These are phyloP conservation scores for Tolypocladium tropicale DNA, from an alignment of 2,329 filamentous ascomycete species.

Conservation along the genomic window DNA sequence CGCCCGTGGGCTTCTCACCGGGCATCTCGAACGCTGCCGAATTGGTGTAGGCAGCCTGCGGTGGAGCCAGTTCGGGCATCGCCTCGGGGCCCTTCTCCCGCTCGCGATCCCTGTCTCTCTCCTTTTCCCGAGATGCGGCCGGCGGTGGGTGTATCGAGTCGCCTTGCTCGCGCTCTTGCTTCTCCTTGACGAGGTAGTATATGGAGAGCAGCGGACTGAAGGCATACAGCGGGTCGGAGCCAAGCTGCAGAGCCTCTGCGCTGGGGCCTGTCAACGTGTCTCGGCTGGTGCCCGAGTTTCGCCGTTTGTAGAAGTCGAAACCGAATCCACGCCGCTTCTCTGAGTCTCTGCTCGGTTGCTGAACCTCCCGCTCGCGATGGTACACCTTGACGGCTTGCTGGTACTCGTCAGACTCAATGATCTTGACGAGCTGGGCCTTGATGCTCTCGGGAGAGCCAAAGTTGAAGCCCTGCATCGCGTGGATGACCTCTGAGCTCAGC, in stretches of 20 bases:
- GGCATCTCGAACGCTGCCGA: slow-evolving; percentile 75
- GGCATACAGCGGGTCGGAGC: slow-evolving; percentile 82
- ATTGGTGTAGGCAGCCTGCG: slow-evolving; percentile 85
- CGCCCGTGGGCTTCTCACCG: slow-evolving; percentile 77
- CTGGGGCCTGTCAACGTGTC: slow-evolving; percentile 82
- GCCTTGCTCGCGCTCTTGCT: slow-evolving; percentile 65
- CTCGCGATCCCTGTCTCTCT: slow-evolving; percentile 17
- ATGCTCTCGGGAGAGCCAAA: slow-evolving; percentile 85
- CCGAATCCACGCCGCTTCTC: slow-evolving; percentile 80
- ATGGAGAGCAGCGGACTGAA: slow-evolving; percentile 88
- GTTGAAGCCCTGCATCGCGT: slow-evolving; percentile 96
- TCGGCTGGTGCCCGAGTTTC: slow-evolving; percentile 79
- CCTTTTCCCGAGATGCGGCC: slow-evolving; percentile 20
- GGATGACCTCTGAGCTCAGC: slow-evolving; percentile 71
- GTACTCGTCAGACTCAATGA: slow-evolving; percentile 92
- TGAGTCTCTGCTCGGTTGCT: slow-evolving; percentile 47
- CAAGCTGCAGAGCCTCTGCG: slow-evolving; percentile 70
- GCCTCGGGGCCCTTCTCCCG: slow-evolving; percentile 29
- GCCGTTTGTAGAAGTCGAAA: slow-evolving; percentile 94
- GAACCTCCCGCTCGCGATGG: slow-evolving; percentile 54
- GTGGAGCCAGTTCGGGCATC: slow-evolving; percentile 67
- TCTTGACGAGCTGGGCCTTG: slow-evolving; percentile 65
- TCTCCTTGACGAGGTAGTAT: slow-evolving; percentile 94
- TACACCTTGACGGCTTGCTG: slow-evolving; percentile 68
- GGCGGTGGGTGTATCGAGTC: slow-evolving; percentile 36